Percentiles rank a stretch among this genome's conserved stretches.
These are phyloP conservation scores for Macadamia integrifolia DNA, from an alignment of 164 flowering plant species.

Conservation along the genomic window DNA sequence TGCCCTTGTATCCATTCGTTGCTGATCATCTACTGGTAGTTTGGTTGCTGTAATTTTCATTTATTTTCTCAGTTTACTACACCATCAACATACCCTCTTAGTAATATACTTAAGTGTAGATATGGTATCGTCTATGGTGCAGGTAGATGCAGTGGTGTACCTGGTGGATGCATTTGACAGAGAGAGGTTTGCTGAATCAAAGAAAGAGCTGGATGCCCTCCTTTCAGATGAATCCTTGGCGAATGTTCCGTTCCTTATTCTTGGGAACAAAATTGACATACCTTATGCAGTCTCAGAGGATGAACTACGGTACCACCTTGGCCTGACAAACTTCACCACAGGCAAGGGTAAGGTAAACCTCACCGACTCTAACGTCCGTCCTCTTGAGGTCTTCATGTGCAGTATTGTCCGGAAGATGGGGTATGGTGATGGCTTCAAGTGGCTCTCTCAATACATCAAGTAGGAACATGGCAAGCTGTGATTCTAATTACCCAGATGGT, in stretches of 20 bases:
- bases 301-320: slow-evolving; percentile 46
- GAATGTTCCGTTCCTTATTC: slow-evolving; percentile 44
- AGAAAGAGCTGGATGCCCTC: slow-evolving; percentile 63
- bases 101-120: no score
- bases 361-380: slow-evolving; percentile 39
- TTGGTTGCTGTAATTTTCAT: no score
- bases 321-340: slow-evolving; percentile 54
- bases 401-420: slow-evolving; percentile 69
- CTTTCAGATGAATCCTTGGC: slow-evolving; percentile 59
- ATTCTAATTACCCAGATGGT: not conserved
- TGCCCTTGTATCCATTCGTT: no score
- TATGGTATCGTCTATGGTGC: not conserved
- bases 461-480: slow-evolving; percentile 10
- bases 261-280: slow-evolving; percentile 55
- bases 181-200: slow-evolving; percentile 65
- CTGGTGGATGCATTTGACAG: slow-evolving; percentile 68
- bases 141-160: slow-evolving; percentile 76
- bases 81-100: no score
- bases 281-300: slow-evolving; percentile 69
- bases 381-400: slow-evolving; percentile 69
- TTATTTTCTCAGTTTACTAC: no score
- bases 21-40: no score
- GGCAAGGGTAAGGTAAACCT: slow-evolving; percentile 60
- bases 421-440: slow-evolving; percentile 50
- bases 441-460: slow-evolving; percentile 65